phyloP scores from a whole-genome alignment of 2,329 filamentous ascomycete species.

The Fusarium sp. region DNA sequence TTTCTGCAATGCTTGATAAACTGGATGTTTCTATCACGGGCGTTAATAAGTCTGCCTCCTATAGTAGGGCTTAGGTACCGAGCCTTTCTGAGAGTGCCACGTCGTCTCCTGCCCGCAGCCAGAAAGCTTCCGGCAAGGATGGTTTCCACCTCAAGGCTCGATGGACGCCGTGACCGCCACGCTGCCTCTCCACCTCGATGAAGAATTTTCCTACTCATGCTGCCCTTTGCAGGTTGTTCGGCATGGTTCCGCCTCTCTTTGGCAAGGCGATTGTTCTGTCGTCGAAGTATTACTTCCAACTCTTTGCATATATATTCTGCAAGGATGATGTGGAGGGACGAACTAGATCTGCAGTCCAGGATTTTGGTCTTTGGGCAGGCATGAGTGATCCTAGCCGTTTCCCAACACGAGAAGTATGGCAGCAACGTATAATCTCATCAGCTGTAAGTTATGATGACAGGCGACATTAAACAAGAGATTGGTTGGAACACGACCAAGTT shows the following conservation, averaged over 20 bases:
- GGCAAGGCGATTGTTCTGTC: slow-evolving; percentile 16
- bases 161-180: slow-evolving; percentile 44
- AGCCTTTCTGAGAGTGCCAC: slow-evolving; percentile 43
- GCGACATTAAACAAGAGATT: slow-evolving; percentile 3
- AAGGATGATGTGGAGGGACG: slow-evolving; percentile 38
- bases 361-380: slow-evolving; percentile 30
- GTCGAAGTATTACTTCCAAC: slow-evolving; percentile 29
- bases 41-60: slow-evolving; percentile 25
- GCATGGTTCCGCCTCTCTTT: slow-evolving; percentile 28
- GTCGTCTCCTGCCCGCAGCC: slow-evolving; percentile 40
- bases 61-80: slow-evolving; percentile 35
- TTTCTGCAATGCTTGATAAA: slow-evolving; percentile 16
- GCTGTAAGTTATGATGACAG: slow-evolving; percentile 2
- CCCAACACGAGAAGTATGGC: slow-evolving; percentile 8
- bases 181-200: slow-evolving; percentile 46
- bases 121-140: slow-evolving; percentile 32
- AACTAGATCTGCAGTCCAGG: slow-evolving; percentile 47
- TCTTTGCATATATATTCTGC: slow-evolving; percentile 19
- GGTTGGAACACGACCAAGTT: slow-evolving; percentile 17
- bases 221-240: slow-evolving; percentile 22
- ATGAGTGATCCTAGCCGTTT: slow-evolving; percentile 9
- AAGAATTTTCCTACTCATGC: slow-evolving; percentile 36
- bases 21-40: slow-evolving; percentile 24
- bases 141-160: slow-evolving; percentile 45
- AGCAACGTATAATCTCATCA: slow-evolving; percentile 14